Base-by-base conservation (phyloP, 1,284 basidiomycete genomes). In the Inonotus obliquus region DNA sequence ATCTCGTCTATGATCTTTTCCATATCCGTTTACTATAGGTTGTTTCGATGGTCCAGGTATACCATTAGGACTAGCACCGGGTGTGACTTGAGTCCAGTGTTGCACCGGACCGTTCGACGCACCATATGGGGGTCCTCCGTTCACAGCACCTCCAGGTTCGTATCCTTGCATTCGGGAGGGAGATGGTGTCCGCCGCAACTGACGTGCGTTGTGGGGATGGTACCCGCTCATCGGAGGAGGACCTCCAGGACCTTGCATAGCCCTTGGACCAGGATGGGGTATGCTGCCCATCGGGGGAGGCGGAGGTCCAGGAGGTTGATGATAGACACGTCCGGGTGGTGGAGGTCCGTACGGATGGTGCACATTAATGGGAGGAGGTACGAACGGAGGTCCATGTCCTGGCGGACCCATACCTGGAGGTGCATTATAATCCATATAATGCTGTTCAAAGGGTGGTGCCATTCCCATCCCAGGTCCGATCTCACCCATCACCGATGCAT, bases 11-110 rank as follows among this genome's bases (percentile, higher is more conserved):
- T 54, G 59, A 7, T 62, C 51, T 54, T 67, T 65, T 21, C 37
- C 48, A 54, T 63, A 65, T 9, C 66, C 66, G 59, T 67, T 67
- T 48, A 60, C 29, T 14, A 25, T 32, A 14, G 60, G 41, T 52
- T 62, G 57, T 45, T 59, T 63, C 21, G 61, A 63, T 35, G 61
- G 61, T 19, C 61, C 65, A n/a, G 63, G 60, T 25, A 45, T 37
- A 3, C 53, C 38, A 55, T 38, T 62, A 17, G 61, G 52, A 17
- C 38, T 59, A 1, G 44, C 44, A 41, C 52, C 47, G 9, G 60
- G 35, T 23, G 60, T 54, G 5, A 60, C 53, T 13, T 54, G 58
- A 13, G 62, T 37, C 51, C 62, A 65, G 53, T 63, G 65, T 41
- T 66, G 65, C 5, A 54, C 57, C 1, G 64, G 57, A 19, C 64